These are phyloP conservation scores for Neurospora sublineolata DNA, from an alignment of 495 filamentous ascomycete species.

Conservation along the genomic window DNA sequence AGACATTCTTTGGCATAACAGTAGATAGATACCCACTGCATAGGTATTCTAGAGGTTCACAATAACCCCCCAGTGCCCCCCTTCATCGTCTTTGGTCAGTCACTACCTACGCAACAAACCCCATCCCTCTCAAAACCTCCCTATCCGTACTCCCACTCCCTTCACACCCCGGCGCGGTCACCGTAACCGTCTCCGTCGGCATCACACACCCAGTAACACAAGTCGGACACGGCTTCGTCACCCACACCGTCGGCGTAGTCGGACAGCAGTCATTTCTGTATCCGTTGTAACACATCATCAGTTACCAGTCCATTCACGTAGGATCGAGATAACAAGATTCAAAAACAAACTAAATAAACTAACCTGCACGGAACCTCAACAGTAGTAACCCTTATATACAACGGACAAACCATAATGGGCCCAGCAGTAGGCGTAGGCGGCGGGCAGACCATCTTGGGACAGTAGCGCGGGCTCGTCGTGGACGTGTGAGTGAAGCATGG, in stretches of 20 bases:
- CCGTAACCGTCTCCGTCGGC: neutral
- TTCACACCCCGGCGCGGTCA: neutral
- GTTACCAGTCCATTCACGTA: neutral
- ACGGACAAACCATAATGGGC: neutral
- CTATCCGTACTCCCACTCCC: neutral
- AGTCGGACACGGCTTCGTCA: neutral
- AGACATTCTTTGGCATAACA: neutral
- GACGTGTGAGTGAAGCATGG: neutral
- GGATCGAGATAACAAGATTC: neutral
- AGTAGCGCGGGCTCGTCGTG: neutral
- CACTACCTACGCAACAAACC: neutral
- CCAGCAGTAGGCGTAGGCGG: neutral
- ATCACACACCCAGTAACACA: neutral
- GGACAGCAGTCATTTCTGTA: neutral
- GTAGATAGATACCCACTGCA: neutral
- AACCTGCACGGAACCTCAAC: neutral
- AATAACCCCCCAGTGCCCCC: neutral
- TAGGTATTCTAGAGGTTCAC: too few species aligned
- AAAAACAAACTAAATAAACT: neutral
- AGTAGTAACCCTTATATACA: neutral
- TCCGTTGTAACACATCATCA: neutral
- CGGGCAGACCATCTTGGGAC: neutral
- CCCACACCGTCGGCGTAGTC: neutral
- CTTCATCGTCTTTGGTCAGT: neutral
- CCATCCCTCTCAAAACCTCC: neutral